Percentiles rank a stretch among this genome's conserved stretches.
These are phyloP conservation scores for Allium sativum DNA, from an alignment of 106 monocot genomes.

Conservation along the genomic window DNA sequence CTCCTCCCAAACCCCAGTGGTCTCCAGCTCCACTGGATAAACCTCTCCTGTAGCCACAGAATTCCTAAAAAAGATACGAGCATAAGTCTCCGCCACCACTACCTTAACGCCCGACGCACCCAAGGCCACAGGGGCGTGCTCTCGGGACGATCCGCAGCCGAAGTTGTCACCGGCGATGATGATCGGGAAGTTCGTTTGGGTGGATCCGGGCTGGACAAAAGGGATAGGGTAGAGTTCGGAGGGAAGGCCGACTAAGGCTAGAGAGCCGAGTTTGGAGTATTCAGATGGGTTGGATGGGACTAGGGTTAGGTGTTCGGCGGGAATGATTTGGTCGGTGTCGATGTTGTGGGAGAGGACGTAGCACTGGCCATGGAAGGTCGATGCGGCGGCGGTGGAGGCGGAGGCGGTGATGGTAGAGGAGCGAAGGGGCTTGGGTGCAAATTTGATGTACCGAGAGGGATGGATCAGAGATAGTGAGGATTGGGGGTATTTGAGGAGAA, in stretches of 20 bases:
- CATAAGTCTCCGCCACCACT: constrained; percentile 81
- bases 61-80: constrained; percentile 88
- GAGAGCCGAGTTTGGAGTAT: constrained; percentile 81
- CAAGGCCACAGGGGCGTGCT: constrained; percentile 90
- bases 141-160: constrained; percentile 96
- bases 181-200: constrained; percentile 43
- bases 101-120: constrained; percentile 68
- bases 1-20: constrained; percentile 43
- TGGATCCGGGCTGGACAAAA: constrained; percentile 47
- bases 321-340: constrained; percentile 99
- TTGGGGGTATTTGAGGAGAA: too few species aligned
- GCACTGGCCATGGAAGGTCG: constrained; percentile 75
- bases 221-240: constrained; percentile 51
- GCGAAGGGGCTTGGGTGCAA: constrained; percentile 9
- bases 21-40: constrained; percentile 74
- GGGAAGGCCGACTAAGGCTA: constrained; percentile 76
- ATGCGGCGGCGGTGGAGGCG: constrained; percentile 4
- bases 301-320: constrained; percentile 88
- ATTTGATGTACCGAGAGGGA: background rate
- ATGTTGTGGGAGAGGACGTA: constrained; percentile 94
- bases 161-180: constrained; percentile 82
- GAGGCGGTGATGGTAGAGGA: background rate
- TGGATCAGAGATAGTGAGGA: background rate
- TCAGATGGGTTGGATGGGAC: constrained; percentile 97
- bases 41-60: constrained; percentile 93